Evolutionary conservation across 805 yeast genomes (phyloP).

Genomic region (Kodamaea leandrae): DNA sequence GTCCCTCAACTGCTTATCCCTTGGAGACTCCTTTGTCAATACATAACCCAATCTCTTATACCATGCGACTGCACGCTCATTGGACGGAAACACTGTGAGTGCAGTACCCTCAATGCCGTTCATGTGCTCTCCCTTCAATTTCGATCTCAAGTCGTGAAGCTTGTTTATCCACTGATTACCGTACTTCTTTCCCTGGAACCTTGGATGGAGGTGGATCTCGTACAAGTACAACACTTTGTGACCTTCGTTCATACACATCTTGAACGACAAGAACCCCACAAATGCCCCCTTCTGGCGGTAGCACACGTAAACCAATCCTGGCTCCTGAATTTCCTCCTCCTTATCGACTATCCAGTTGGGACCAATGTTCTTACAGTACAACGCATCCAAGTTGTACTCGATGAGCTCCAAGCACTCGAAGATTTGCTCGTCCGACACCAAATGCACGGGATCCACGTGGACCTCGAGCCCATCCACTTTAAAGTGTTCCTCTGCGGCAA

Average conservation of each 20-base stretch:
- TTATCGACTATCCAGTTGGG: conserved; percentile 41
- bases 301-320: conserved; percentile 45
- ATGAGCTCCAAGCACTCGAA: conserved; percentile 22
- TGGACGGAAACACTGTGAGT: conserved; percentile 52
- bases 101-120: conserved; percentile 27
- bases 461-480: background rate
- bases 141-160: conserved; percentile 32
- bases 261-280: conserved; percentile 47
- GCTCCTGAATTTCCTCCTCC: conserved; percentile 44
- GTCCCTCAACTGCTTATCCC: conserved; percentile 37
- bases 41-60: conserved; percentile 42
- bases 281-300: conserved; percentile 21
- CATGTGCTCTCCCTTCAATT: background rate
- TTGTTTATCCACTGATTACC: conserved; percentile 40
- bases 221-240: conserved; percentile 47
- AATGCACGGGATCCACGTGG: conserved; percentile 1
- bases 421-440: background rate
- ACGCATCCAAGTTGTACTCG: conserved; percentile 25
- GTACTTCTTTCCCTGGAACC: conserved; percentile 30
- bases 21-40: conserved; percentile 42
- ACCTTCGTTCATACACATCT: conserved; percentile 40
- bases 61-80: conserved; percentile 42
- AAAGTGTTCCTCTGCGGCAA: background rate
- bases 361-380: conserved; percentile 32
- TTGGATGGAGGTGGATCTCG: conserved; percentile 49